Base-by-base conservation (phyloP, 169 alveolate species). In the Plasmodium reichenowi region DNA sequence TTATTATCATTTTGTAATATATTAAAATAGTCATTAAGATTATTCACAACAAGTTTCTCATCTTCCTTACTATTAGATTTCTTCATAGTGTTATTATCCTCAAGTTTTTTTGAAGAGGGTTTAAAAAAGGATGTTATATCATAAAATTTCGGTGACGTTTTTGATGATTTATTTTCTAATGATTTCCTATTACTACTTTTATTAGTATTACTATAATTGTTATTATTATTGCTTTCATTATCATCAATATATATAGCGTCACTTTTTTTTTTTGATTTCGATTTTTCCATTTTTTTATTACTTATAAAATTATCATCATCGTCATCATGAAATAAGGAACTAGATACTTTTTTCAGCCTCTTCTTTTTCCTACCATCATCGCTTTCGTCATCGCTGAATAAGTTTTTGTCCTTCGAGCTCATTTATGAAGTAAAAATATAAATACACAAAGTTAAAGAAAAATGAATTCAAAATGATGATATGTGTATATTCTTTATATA, bases 81-180 rank as follows among this genome's bases (percentile, higher is more conserved):
- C n/a, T 38, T 72, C 32, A 43, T 26, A 12, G 12, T n/a, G 13
- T 56, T 56, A 17, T 80, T 59, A 8, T 56, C 58, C 20, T 43
- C 85, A 48, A 45, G 32, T 17, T 68, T 67, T 68, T 80, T 80
- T 13, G 71, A 22, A 22, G 10, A 43, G 4, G 85, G 64, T 38
- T 80, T 66, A 72, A 80, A 80, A 48, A 67, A 80, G 17, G 90
- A 80, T 6, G 72, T 67, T 54, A 80, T 80, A 52, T 80, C 83
- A 68, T 68, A 48, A 68, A 48, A 76, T 22, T 29, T 29, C 2
- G 7, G 1, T 22, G 59, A 26, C 67, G 64, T 76, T 24, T 22
- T 22, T 9, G 88, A 13, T 6, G 88, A 0, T n/a, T 74, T 74
- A 12, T 54, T 60, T 1, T 45, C 26, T 5, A 74, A n/a, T 10